phyloP scores from a whole-genome alignment of 805 yeast species.

The Yamadazyma tumulicola region DNA sequence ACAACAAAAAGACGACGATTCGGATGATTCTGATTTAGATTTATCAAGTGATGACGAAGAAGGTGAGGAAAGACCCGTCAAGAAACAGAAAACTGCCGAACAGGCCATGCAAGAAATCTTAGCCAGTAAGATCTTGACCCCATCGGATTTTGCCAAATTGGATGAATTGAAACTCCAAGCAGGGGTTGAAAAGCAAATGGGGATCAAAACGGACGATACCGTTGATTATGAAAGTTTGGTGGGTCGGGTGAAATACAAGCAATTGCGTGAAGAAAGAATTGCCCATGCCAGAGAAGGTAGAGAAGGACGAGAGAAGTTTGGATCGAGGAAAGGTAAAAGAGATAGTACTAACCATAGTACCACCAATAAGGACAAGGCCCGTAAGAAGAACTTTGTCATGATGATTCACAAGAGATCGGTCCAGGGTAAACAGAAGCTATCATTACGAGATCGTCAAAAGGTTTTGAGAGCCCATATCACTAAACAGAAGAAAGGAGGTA shows the following conservation, averaged over 20 bases:
- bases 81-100: conserved; percentile 18
- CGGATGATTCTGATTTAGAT: conserved; percentile 23
- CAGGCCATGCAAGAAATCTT: conserved; percentile 47
- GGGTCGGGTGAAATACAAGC: conserved; percentile 81
- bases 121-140: conserved; percentile 80
- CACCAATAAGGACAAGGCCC: conserved; percentile 91
- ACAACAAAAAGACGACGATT: conserved; percentile 23
- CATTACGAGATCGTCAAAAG: conserved; percentile 87
- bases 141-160: conserved; percentile 95
- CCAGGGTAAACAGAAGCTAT: conserved; percentile 88
- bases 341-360: conserved; percentile 72
- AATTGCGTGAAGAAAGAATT: conserved; percentile 83
- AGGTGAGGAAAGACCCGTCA: conserved; percentile 20
- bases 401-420: conserved; percentile 94
- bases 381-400: conserved; percentile 99
- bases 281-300: conserved; percentile 87
- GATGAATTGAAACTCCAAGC: conserved; percentile 84
- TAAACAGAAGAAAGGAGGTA: conserved; percentile 82
- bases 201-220: conserved; percentile 70
- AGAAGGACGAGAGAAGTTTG: conserved; percentile 88
- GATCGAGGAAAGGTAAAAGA: conserved; percentile 80
- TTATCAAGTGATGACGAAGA: conserved; percentile 25
- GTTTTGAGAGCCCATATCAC: conserved; percentile 80
- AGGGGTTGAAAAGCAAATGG: conserved; percentile 78
- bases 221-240: conserved; percentile 77